Percentiles rank a stretch among this genome's conserved stretches.
Conservation (phyloP, 305 asterid species). For the Petunia hybrid region DNA sequence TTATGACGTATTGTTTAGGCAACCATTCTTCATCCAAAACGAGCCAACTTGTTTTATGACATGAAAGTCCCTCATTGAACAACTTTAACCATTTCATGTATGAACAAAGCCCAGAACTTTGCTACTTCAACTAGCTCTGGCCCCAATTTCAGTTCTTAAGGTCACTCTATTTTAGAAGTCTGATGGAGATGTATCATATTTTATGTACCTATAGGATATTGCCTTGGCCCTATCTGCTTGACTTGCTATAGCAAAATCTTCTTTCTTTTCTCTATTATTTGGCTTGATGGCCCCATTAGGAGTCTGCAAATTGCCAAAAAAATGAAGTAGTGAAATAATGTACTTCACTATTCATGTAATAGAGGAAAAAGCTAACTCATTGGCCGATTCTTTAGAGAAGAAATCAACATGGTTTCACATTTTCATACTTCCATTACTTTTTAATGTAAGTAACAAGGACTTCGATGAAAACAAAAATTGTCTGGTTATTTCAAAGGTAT, state of each 20-base stretch:
- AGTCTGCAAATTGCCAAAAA: not conserved
- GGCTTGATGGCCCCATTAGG: not conserved
- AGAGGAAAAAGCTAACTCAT: not conserved
- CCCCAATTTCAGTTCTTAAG: not conserved
- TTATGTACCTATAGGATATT: not conserved
- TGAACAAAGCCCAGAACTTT: not conserved
- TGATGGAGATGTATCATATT: not conserved
- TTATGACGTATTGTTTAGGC: no score
- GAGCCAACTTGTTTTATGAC: not conserved
- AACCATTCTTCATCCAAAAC: not conserved
- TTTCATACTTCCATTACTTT: not conserved
- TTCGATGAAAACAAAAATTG: not conserved
- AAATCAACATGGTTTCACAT: not conserved
- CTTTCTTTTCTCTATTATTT: not conserved
- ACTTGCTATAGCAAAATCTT: not conserved
- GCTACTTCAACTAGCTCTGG: not conserved
- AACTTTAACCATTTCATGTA: not conserved
- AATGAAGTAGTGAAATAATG: not conserved
- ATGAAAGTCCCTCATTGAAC: not conserved
- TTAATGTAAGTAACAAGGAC: not conserved
- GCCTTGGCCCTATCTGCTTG: slow-evolving; percentile 14
- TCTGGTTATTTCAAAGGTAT: not conserved
- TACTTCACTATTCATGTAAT: not conserved
- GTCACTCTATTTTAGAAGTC: not conserved
- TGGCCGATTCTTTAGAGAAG: not conserved